Base-by-base conservation (phyloP, 192 early-diverging fungal genomes). In the Umbelopsis sp. region DNA sequence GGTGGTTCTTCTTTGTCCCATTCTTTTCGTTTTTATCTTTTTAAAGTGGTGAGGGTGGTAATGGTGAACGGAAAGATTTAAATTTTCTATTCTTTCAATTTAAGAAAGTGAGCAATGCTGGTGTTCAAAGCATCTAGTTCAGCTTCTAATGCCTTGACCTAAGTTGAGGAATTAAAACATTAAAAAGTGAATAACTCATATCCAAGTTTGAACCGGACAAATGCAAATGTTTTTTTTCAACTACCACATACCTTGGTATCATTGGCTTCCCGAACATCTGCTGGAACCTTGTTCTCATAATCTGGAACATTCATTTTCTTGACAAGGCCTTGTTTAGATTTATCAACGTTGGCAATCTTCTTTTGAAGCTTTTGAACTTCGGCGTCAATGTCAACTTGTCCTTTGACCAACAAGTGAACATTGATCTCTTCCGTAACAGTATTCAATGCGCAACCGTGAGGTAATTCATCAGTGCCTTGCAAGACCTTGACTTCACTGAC, bases 301-400 rank as follows among this genome's bases (percentile, higher is more conserved):
- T 89, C 92, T 9, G 88, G 80, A 38, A 84, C 84, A 65, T 78
- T 69, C 41, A 83, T 91, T 74, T 91, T 92, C 77, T 91, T 89
- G 34, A 76, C 66, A 47, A 90, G 81, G 16, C 78, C 82, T 22
- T 86, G 85, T 68, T 84, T 77, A n/a, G 85, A 74, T 74, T 91
- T 87, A 51, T 71, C 75, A 14, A 81, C 81, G 83, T 94, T 96
- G 62, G 77, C 82, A 43, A 91, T 68, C 80, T 95, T 93, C 73
- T 87, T 84, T 69, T 93, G 85, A 53, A 96, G 80, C 78, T 96
- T 95, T 59, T 75, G 73, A 49, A 97, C 83, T 80, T 97, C 96
- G 45, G 87, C 86, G 71, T 91, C 91, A 72, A 97, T 88, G 74
- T 96, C 89, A 31, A 96, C 90, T 68, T 62, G 56, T 20, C 56